phyloP scores from a whole-genome alignment of 345 rosid genomes.

The Salix purpurea region DNA sequence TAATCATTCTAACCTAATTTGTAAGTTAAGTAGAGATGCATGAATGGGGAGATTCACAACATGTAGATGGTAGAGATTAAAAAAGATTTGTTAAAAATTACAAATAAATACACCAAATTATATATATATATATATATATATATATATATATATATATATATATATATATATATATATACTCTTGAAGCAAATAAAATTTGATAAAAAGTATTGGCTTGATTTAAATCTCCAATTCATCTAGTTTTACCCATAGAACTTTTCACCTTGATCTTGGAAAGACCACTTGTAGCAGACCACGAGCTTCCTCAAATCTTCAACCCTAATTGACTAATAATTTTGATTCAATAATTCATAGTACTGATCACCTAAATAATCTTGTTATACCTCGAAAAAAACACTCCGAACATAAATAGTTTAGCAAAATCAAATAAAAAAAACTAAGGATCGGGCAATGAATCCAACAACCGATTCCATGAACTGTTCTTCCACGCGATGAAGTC shows the following conservation, averaged over 20 bases:
- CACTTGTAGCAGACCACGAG: constrained; percentile 11
- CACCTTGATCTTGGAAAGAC: background rate
- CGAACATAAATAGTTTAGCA: background rate
- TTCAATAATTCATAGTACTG: background rate
- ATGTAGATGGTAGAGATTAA: too few species aligned
- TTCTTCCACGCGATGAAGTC: background rate
- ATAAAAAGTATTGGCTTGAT: background rate
- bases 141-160: too few species aligned
- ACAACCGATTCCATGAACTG: too few species aligned
- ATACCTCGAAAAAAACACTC: background rate
- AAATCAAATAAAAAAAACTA: background rate
- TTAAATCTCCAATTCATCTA: background rate
- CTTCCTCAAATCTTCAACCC: background rate
- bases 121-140: too few species aligned
- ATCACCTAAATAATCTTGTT: background rate
- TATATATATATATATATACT: too few species aligned
- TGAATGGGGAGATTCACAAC: too few species aligned
- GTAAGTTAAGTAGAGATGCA: too few species aligned
- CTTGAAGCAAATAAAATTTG: background rate
- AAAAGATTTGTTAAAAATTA: too few species aligned
- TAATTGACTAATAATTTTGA: background rate
- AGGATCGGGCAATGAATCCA: background rate
- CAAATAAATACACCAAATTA: too few species aligned
- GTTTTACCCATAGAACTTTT: background rate
- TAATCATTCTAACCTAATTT: too few species aligned